Base-by-base conservation (phyloP, 805 yeast genomes). In the Candida silvicultrix region DNA sequence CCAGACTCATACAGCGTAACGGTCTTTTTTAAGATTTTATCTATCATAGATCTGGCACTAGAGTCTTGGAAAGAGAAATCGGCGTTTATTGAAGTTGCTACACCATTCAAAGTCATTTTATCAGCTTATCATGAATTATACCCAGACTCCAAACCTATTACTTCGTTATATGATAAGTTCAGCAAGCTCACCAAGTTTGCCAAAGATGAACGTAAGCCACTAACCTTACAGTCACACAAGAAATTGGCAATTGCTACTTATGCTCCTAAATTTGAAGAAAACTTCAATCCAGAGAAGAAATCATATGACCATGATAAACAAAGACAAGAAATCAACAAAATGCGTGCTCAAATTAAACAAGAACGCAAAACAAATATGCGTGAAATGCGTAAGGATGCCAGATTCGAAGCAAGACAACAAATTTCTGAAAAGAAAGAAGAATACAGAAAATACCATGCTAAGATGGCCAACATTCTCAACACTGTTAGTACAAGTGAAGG, bases 401-500 rank as follows among this genome's bases (percentile, higher is more conserved):
- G 77, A 60, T 94, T 92, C 62, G 84, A 82, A 58, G 90, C 96
- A 23, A 78, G 96, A 60, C 89, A 89, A 67, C 85, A 81, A 62
- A 82, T 90, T 58, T 72, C 74, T 42, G 89, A 81, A 62, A 86
- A 88, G 78, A 85, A 87, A 66, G 69, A 73, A 45, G 80, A 79
- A 57, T 82, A 88, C 58, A 76, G 77, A 38, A 90, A 78, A 10
- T 94, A 94, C 64, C 98, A 94, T 65, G 75, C 81, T 54, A 90
- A 88, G 73, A 87, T 94, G 89, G 85, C 95, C 39, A 78, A 77
- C 54, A 83, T 94, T 62, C 81, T 85, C 62, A 86, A 90, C 56
- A 79, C 90, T 45, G 88, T 94, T 59, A 86, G 85, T 51, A 89
- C 97, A 5, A 89, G 85, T 57, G 97, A 92, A 72, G 98, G 98